Conservation (phyloP, 169 alveolate genomes). For the Cryptosporidium xiaoi region DNA sequence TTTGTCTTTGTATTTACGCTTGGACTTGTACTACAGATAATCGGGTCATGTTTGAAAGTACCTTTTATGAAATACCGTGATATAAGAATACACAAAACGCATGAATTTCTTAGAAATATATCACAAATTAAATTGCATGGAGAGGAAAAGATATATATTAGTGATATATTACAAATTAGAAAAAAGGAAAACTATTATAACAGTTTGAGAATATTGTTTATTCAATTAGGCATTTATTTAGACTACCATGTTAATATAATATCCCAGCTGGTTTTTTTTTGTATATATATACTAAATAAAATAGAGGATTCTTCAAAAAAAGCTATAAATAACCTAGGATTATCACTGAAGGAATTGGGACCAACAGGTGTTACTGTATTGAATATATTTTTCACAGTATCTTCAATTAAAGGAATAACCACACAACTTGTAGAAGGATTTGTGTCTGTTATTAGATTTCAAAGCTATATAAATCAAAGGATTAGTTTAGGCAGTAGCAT, state of each 20-base stretch:
- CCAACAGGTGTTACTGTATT: constrained; percentile 55
- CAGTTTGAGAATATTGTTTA: constrained; percentile 17
- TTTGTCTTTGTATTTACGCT: constrained; percentile 26
- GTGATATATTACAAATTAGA: constrained; percentile 16
- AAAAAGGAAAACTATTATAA: constrained; percentile 35
- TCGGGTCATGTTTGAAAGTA: constrained; percentile 34
- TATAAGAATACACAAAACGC: constrained; percentile 39
- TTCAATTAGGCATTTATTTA: constrained; percentile 43
- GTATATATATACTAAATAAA: background rate
- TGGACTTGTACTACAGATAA: constrained; percentile 31
- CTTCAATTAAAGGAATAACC: constrained; percentile 50
- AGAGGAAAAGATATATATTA: background rate
- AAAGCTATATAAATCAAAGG: background rate
- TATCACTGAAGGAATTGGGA: constrained; percentile 25
- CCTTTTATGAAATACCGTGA: constrained; percentile 71
- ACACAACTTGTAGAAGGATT: constrained; percentile 47
- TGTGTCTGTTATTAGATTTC: constrained; percentile 34
- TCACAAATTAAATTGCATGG: constrained; percentile 1
- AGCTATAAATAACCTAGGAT: too few species aligned
- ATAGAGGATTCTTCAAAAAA: background rate
- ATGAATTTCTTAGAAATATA: constrained; percentile 31
- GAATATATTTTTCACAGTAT: constrained; percentile 43
- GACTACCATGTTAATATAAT: constrained; percentile 39
- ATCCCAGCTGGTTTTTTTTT: constrained; percentile 54
- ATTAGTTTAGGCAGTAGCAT: background rate